Evolutionary conservation across 2,329 filamentous ascomycete genomes (phyloP), one percentile per base, ranked within the genome.

Genomic region (Penicillium sp.): DNA sequence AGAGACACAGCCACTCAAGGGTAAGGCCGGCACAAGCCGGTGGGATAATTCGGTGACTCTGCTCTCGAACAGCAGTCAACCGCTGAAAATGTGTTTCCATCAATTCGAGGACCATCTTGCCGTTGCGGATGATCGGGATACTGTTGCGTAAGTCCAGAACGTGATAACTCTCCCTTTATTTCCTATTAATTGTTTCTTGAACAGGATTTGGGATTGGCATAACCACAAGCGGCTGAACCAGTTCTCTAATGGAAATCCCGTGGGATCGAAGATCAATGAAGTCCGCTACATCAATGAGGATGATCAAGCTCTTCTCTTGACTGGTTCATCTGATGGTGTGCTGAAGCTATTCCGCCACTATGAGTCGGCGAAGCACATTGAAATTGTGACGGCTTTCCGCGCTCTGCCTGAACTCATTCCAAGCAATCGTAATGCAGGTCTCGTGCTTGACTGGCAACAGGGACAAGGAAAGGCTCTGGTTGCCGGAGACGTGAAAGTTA

Each of bases 391-490:
- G 0, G 87, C 92, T 19, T 98, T 96, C 87, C 88, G 95, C 51
- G 95, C 95, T 4, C 80, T 99, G 61, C 96, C 92, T 13, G 92
- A 99, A 77, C 90, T 98, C 74, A 90, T 98, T 6, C 92, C 93
- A 4, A 96, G 92, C 75, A 97, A 94, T 71, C 90, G 93, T 71
- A 96, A 97, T 75, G 93, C 93, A 1, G 95, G 95, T 25, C 89
- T 99, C 78, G 94, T 98, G 28, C 96, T 98, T 74, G 94, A 99
- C 76, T 99, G 95, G 95, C 94, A 98, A 75, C 95, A 99, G 79
- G 93, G 96, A n/a, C 92, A 92, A 68, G 95, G 95, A 7, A 91
- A 92, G 62, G 89, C 96, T 7, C 84, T 99, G n/a, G 95, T 98
- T 35, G 95, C 95, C 11, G 95, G 95, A 48, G 95, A 99, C 74